phyloP scores from a whole-genome alignment of 2,329 filamentous ascomycete genomes.

The Ophiostoma sp. region DNA sequence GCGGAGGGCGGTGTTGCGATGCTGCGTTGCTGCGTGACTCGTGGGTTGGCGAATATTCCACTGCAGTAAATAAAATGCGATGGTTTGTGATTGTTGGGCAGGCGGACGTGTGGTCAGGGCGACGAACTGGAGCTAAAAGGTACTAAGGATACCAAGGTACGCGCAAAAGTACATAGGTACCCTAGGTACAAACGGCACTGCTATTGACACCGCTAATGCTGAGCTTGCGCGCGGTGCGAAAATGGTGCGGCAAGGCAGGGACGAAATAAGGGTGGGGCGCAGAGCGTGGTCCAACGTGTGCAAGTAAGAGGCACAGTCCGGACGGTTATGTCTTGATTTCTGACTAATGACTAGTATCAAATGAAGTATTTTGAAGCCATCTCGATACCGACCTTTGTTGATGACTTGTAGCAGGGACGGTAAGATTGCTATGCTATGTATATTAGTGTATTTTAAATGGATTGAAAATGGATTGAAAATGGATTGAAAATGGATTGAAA shows the following conservation, averaged over 20 bases:
- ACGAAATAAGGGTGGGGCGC: neutral
- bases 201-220: neutral
- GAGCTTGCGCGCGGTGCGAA: neutral
- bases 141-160: neutral
- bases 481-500: no score
- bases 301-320: neutral
- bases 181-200: neutral
- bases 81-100: conserved; percentile 11
- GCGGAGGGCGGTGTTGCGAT: neutral
- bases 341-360: neutral
- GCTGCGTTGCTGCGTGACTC: conserved; percentile 1
- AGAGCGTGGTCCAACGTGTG: neutral
- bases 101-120: conserved; percentile 5
- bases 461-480: no score
- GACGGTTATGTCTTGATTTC: neutral
- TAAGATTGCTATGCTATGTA: no score
- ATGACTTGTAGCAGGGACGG: neutral
- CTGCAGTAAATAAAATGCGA: conserved; percentile 10
- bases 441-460: no score
- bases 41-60: neutral
- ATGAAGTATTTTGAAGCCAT: no score
- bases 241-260: conserved; percentile 1
- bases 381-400: neutral
- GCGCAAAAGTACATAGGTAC: neutral
- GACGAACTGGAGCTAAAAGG: conserved; percentile 3